Evolutionary conservation across 2,329 filamentous ascomycete genomes (phyloP).

Genomic region (Sporothrix pseudoabietina): DNA sequence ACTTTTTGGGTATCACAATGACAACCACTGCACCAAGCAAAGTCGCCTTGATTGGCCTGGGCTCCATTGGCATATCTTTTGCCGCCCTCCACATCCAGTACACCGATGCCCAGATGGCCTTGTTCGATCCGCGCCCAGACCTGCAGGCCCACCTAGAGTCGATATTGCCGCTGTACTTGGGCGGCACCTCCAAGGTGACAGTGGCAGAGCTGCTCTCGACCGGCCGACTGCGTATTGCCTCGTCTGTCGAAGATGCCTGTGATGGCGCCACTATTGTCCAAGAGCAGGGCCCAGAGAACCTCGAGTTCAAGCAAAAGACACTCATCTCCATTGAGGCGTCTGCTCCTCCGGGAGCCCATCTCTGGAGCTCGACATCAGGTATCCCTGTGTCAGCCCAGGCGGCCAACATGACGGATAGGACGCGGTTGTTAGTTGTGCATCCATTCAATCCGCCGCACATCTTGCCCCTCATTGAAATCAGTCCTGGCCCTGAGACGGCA

Average conservation of each 20-base stretch:
- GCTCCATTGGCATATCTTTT: conserved; percentile 32
- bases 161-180: conserved; percentile 26
- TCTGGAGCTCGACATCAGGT: conserved; percentile 47
- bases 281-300: conserved; percentile 45
- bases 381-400: conserved; percentile 41
- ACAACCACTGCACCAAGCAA: background rate
- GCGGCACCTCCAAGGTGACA: background rate
- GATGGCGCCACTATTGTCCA: conserved; percentile 28
- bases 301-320: conserved; percentile 45
- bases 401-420: conserved; percentile 38
- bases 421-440: conserved; percentile 48
- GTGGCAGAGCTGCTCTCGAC: background rate
- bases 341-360: conserved; percentile 41
- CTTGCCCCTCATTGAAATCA: conserved; percentile 52
- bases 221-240: background rate
- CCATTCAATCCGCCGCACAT: conserved; percentile 54
- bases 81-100: conserved; percentile 28
- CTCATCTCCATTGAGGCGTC: conserved; percentile 42
- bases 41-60: conserved; percentile 26
- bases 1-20: too few species aligned
- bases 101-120: conserved; percentile 9
- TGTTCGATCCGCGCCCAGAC: conserved; percentile 30
- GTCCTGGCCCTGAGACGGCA: conserved; percentile 43
- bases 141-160: conserved; percentile 16
- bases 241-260: conserved; percentile 15